Percentiles rank a stretch among this genome's conserved stretches.
Evolutionary conservation across 2,329 filamentous ascomycete species (phyloP).

Genomic region (Dothideomycetes sp.): DNA sequence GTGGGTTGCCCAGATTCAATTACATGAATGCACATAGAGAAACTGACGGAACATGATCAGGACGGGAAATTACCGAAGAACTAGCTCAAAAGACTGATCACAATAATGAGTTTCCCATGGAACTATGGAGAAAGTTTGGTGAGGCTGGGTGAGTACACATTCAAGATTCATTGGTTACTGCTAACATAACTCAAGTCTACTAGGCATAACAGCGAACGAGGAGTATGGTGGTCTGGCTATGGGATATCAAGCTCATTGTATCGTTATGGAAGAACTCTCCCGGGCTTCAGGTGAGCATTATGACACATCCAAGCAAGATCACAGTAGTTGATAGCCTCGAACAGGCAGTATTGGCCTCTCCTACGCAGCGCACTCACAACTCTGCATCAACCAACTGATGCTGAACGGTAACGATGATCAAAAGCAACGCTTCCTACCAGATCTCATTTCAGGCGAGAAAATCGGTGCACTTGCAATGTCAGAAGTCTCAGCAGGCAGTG

Average conservation of each 20-base stretch:
- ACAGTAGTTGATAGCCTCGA: neutral
- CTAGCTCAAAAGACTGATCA: constrained; percentile 75
- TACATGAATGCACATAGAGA: neutral
- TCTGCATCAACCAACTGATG: constrained; percentile 93
- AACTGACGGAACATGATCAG: constrained; percentile 20
- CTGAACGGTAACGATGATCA: constrained; percentile 74
- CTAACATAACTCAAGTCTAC: constrained; percentile 43
- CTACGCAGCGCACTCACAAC: constrained; percentile 90
- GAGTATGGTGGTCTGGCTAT: constrained; percentile 80
- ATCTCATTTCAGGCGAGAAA: constrained; percentile 65
- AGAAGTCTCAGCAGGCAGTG: constrained; percentile 79
- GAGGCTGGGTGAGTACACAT: constrained; percentile 52
- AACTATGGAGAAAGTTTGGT: constrained; percentile 91
- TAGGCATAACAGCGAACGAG: constrained; percentile 89
- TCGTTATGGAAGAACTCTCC: constrained; percentile 91
- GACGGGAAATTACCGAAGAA: constrained; percentile 75
- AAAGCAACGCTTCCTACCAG: constrained; percentile 70
- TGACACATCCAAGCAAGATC: neutral
- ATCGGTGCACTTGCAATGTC: constrained; percentile 92
- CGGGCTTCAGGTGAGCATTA: constrained; percentile 58
- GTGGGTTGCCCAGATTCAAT: constrained; percentile 21
- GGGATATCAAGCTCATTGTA: constrained; percentile 93
- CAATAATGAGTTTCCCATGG: constrained; percentile 74
- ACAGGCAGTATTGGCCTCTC: constrained; percentile 65
- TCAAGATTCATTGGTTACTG: neutral